Evolutionary conservation across 176 grass and related monocot genomes (phyloP).

Genomic region (Thalia dealbata): DNA sequence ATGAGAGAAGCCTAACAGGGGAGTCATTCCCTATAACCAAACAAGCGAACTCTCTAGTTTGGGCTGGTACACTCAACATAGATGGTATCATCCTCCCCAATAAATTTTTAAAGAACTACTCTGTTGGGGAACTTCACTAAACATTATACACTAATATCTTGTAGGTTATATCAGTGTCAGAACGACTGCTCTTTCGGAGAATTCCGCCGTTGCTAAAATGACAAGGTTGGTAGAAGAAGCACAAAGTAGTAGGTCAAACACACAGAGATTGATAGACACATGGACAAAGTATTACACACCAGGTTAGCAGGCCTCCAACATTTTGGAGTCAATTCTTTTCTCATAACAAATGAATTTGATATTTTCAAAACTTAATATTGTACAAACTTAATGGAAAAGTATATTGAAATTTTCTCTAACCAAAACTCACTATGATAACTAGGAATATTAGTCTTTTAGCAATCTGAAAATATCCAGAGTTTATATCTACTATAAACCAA

Average conservation of each 20-base stretch:
- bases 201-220: slow-evolving; percentile 76
- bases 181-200: slow-evolving; percentile 39
- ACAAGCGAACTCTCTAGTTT: slow-evolving; percentile 32
- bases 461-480: too few species aligned
- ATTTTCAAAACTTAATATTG: neutral
- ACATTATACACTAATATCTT: neutral
- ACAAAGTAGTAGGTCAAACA: slow-evolving; percentile 50
- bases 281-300: slow-evolving; percentile 74
- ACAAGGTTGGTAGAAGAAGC: slow-evolving; percentile 58
- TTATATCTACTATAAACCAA: too few species aligned
- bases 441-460: too few species aligned
- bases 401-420: too few species aligned
- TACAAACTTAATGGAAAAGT: too few species aligned
- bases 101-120: neutral
- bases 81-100: slow-evolving; percentile 28
- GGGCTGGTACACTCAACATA: slow-evolving; percentile 67
- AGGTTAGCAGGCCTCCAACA: slow-evolving; percentile 12
- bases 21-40: slow-evolving; percentile 64
- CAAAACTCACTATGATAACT: too few species aligned
- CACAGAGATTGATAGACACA: slow-evolving; percentile 54
- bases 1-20: slow-evolving; percentile 78
- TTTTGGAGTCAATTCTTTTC: too few species aligned
- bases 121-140: neutral
- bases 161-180: slow-evolving; percentile 53
- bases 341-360: neutral